Evolutionary conservation across 108 stramenopile species (phyloP), one percentile per base, ranked within the genome.

Genomic region (Nannochloropsis gaditana): DNA sequence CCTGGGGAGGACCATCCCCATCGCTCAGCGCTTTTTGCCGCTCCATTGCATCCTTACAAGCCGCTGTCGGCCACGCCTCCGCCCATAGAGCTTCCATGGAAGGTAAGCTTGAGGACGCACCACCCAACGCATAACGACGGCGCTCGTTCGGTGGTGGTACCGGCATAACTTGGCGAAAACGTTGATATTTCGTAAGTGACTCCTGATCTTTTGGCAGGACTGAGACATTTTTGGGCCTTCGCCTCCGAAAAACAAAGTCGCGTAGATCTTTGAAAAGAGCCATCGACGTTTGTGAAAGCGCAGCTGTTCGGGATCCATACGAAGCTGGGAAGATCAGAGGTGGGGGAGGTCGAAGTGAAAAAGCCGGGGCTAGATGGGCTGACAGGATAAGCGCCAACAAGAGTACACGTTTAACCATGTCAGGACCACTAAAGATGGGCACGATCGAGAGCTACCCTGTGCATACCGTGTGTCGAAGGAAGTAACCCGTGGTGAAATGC

Each of bases 41-140:
- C n/a, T 73, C 59, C 59, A 73, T 73, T 15, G 59, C 59, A 8
- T 73, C 59, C 19, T n/a, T n/a, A 73, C 59, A 73, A n/a, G 59
- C 59, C 15, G 8, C n/a, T n/a, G 59, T 73, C n/a, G 59, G 59
- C 59, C 59, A 73, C 4, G 59, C 59, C 59, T 73, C 59, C 19
- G 59, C 59, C 59, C 59, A 73, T n/a, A 73, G n/a, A 6, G 15
- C 59, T 73, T 73, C 59, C 19, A 73, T 73, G 59, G 5, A n/a
- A n/a, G 59, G 59, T n/a, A 73, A 73, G 59, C 6, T 4, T 73
- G 59, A 73, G 59, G 59, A 73, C 2, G 19, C 59, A n/a, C 15
- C 59, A n/a, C 59, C 59, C 15, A 73, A n/a, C 59, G 59, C 15
- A n/a, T 73, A 73, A n/a, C 59, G 59, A 73, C 59, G 59, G 59